phyloP scores from a whole-genome alignment of 1,139 yeast genomes.

The Debaryomyces udenii region DNA sequence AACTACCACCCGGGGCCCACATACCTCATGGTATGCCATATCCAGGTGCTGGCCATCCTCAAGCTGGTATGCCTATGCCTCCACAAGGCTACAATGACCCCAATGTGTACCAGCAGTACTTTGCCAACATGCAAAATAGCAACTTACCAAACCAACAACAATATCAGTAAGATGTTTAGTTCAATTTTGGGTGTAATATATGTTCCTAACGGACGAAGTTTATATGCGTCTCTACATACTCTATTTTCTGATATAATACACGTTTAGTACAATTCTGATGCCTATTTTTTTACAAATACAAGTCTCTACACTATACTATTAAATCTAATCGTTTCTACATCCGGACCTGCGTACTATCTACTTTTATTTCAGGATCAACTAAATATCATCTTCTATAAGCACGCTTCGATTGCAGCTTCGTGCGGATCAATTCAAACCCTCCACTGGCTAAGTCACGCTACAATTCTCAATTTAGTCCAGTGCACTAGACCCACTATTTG shows the following conservation, averaged over 20 bases:
- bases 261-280: background rate
- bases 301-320: too few relatives aligned
- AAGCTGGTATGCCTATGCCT: constrained; percentile 44
- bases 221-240: constrained; percentile 3
- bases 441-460: too few relatives aligned
- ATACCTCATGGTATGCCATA: constrained; percentile 51
- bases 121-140: constrained; percentile 56
- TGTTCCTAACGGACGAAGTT: constrained; percentile 4
- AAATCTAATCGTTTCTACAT: too few relatives aligned
- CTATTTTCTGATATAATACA: background rate
- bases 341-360: too few relatives aligned
- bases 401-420: too few relatives aligned
- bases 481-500: too few relatives aligned
- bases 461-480: too few relatives aligned
- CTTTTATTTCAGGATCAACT: too few relatives aligned
- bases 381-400: too few relatives aligned
- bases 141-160: constrained; percentile 49
- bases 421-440: too few relatives aligned
- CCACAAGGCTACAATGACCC: constrained; percentile 48
- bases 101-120: constrained; percentile 61
- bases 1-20: constrained; percentile 52
- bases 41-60: constrained; percentile 43
- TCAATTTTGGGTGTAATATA: constrained; percentile 12
- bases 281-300: too few relatives aligned
- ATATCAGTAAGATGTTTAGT: constrained; percentile 27